Evolutionary conservation across 768 basidiomycete species (phyloP), one percentile per base, ranked within the genome.

Genomic region (Xerocomellus dryophilus): DNA sequence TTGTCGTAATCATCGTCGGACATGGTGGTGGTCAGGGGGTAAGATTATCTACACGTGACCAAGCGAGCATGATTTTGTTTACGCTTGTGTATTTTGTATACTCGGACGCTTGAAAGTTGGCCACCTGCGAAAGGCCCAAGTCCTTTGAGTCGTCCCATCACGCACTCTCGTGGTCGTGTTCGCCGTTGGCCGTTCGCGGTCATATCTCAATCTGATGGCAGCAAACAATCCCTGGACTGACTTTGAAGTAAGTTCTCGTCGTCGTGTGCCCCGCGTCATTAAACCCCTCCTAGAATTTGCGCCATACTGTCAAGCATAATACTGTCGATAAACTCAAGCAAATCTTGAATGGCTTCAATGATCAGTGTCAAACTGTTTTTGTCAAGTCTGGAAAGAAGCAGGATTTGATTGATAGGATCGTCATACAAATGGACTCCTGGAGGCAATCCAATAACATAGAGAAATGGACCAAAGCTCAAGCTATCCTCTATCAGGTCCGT

Each of bases 321-420:
- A 93, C 90, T 7, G 92, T 93, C 58, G 90, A 92, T 70, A 84
- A 78, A 71, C 81, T 93, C 59, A 93, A 93, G 70, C 85, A 87
- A 66, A 89, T 93, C 61, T 76, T 93, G 53, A 70, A 76, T 36
- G 86, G 85, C 23, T 77, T 93, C 61, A 91, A 90, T 73, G 88
- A 89, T 35, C 85, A 90, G 68, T 91, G 90, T 65, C 73, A 73
- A 49, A 81, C 82, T 5, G 78, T 79, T 61, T 74, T 91, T 27
- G 75, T 81, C 50, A 90, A 89, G 70, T 78, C 88, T 11, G 91
- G 91, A 25, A 92, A 88, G 75, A 93, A 93, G 66, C 87, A 90
- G 62, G 92, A 93, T 32, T 80, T 93, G 43, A 90, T 92, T 66
- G 88, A 91, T 67, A 80, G 88, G 57, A 85, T 93, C 56, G 71